Conservation (phyloP, 2,329 filamentous ascomycete species). For the Thielaviopsis ethacetica region DNA sequence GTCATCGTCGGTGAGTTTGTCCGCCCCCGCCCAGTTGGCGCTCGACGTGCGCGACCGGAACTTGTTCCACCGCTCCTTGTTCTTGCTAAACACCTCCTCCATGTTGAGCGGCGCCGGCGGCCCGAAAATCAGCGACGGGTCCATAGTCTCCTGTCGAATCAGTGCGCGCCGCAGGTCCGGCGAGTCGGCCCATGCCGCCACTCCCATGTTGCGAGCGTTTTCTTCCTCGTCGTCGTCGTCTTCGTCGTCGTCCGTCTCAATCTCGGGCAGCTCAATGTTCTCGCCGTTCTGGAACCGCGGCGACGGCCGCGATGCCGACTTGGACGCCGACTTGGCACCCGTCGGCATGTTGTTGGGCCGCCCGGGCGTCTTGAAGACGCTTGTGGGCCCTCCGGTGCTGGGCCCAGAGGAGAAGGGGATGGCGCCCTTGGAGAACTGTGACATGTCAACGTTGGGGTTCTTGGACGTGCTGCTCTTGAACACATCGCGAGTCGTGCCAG, state of each 20-base stretch:
- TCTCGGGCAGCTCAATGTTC: constrained; percentile 81
- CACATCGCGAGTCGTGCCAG: constrained; percentile 36
- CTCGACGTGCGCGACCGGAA: constrained; percentile 86
- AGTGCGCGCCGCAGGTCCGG: constrained; percentile 65
- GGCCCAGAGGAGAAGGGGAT: constrained; percentile 74
- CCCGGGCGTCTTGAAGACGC: constrained; percentile 52
- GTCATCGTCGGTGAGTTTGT: constrained; percentile 74
- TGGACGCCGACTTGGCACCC: constrained; percentile 39
- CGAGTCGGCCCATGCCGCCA: constrained; percentile 66
- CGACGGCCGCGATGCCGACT: constrained; percentile 50
- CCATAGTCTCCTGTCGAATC: constrained; percentile 65
- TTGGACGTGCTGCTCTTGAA: constrained; percentile 52
- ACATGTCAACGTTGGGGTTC: constrained; percentile 51
- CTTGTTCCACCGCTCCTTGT: constrained; percentile 68
- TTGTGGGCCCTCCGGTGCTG: constrained; percentile 20
- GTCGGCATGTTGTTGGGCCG: constrained; percentile 28
- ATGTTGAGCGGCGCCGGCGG: constrained; percentile 77
- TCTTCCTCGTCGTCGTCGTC: constrained; percentile 46
- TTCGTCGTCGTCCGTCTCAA: constrained; percentile 83
- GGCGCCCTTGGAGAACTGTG: constrained; percentile 72
- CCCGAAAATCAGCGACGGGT: constrained; percentile 76
- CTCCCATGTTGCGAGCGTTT: constrained; percentile 6
- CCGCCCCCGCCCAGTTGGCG: constrained; percentile 79
- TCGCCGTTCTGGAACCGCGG: constrained; percentile 82
- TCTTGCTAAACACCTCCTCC: constrained; percentile 90